Evolutionary conservation across 768 basidiomycete species (phyloP).

Genomic region (Pleurotus citrinopileatus): DNA sequence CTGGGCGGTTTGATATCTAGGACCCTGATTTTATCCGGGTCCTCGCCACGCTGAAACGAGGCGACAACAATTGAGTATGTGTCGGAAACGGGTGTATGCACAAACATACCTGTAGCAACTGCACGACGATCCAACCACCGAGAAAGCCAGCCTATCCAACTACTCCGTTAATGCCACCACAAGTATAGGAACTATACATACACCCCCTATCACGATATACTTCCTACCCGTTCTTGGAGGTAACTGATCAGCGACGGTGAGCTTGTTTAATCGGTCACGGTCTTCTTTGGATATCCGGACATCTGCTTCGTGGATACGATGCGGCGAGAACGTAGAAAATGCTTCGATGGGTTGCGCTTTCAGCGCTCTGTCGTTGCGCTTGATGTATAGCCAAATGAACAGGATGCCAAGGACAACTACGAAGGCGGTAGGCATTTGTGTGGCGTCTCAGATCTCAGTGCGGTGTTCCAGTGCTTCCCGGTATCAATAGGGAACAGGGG

Average conservation of each 20-base stretch:
- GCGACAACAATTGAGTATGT: neutral
- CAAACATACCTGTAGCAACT: constrained; percentile 38
- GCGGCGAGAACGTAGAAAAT: constrained; percentile 41
- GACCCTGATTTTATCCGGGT: constrained; percentile 60
- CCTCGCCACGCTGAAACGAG: constrained; percentile 58
- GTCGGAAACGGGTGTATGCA: neutral
- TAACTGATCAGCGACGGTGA: constrained; percentile 43
- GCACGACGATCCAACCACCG: constrained; percentile 74
- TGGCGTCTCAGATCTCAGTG: too few relatives aligned
- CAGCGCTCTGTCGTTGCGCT: constrained; percentile 54
- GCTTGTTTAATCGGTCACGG: constrained; percentile 3
- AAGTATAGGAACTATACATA: constrained; percentile 28
- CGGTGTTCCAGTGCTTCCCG: too few relatives aligned
- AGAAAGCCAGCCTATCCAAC: constrained; percentile 61
- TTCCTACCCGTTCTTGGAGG: constrained; percentile 69
- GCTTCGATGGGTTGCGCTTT: constrained; percentile 46
- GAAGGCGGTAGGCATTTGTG: neutral
- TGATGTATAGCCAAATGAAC: constrained; percentile 32
- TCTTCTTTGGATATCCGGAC: constrained; percentile 34
- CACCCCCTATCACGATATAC: constrained; percentile 78
- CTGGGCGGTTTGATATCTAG: constrained; percentile 65
- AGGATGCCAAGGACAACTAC: constrained; percentile 11
- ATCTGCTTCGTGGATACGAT: constrained; percentile 45
- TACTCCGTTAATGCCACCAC: neutral
- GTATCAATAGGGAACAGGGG: too few relatives aligned